Evolutionary conservation across 768 basidiomycete species (phyloP).

Genomic region (Tremella mesenterica): DNA sequence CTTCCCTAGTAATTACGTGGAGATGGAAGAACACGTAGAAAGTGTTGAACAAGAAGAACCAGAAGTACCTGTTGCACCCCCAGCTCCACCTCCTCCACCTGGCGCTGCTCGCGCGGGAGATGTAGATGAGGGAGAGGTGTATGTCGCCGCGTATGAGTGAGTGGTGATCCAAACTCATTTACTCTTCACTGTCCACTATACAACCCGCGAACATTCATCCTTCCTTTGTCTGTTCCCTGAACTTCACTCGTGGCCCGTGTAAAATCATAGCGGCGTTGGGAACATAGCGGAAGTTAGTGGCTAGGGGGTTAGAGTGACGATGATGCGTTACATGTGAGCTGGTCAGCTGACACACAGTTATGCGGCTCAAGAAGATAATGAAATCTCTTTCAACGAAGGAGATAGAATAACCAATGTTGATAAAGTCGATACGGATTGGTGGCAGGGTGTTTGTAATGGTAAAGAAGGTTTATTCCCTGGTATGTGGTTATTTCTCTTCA

Average conservation of each 20-base stretch:
- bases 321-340: neutral
- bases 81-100: slow-evolving; percentile 48
- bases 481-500: slow-evolving; percentile 8
- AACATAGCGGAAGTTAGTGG: neutral
- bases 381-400: slow-evolving; percentile 73
- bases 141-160: slow-evolving; percentile 52
- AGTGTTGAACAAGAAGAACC: slow-evolving; percentile 34
- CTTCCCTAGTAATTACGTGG: slow-evolving; percentile 91
- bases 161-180: slow-evolving; percentile 36
- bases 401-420: slow-evolving; percentile 71
- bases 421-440: slow-evolving; percentile 49
- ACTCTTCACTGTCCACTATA: too few relatives aligned
- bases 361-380: slow-evolving; percentile 84
- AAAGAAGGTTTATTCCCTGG: slow-evolving; percentile 43
- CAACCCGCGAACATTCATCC: slow-evolving; percentile 45
- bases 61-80: slow-evolving; percentile 45
- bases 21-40: slow-evolving; percentile 49
- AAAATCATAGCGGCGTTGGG: too few relatives aligned
- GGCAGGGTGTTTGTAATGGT: slow-evolving; percentile 32
- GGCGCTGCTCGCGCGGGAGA: slow-evolving; percentile 44
- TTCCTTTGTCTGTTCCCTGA: slow-evolving; percentile 50
- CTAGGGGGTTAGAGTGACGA: neutral
- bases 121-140: slow-evolving; percentile 47
- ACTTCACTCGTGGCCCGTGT: slow-evolving; percentile 8
- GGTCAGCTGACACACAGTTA: too few relatives aligned